Conservation (phyloP, 2,329 filamentous ascomycete genomes). For the Chaetoscypha palmicola region DNA sequence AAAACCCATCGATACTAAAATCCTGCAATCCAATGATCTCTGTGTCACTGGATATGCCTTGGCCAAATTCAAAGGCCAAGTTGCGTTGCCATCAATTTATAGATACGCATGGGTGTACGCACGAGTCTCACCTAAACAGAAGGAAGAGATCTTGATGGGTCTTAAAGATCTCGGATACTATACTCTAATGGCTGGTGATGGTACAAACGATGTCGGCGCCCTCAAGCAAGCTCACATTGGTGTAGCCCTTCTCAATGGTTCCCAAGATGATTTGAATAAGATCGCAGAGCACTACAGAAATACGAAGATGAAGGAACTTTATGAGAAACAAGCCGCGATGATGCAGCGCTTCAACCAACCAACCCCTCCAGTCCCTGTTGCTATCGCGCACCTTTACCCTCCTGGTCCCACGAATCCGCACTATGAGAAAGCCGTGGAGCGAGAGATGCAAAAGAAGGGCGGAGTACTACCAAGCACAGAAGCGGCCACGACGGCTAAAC, state of each 20-base stretch:
- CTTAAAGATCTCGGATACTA: constrained; percentile 96
- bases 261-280: constrained; percentile 79
- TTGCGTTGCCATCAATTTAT: constrained; percentile 68
- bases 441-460: constrained; percentile 75
- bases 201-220: constrained; percentile 95
- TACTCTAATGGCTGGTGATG: constrained; percentile 96
- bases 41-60: constrained; percentile 95
- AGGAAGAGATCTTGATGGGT: constrained; percentile 95
- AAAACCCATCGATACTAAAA: constrained; percentile 70
- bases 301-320: constrained; percentile 97
- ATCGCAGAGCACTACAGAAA: constrained; percentile 92
- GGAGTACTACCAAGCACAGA: constrained; percentile 46
- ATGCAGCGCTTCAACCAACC: constrained; percentile 97
- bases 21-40: constrained; percentile 80
- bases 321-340: constrained; percentile 87
- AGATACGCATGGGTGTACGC: constrained; percentile 96
- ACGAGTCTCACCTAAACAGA: constrained; percentile 95
- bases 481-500: constrained; percentile 43
- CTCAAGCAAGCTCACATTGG: constrained; percentile 97
- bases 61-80: constrained; percentile 76
- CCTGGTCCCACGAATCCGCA: constrained; percentile 89
- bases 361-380: constrained; percentile 78
- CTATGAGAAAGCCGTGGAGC: constrained; percentile 83
- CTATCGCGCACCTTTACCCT: constrained; percentile 92
- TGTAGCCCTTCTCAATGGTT: constrained; percentile 91